A percentile compares a stretch with the other conserved stretches of the same genome.
These are phyloP conservation scores for Persicaria maculosa DNA, from an alignment of 148 eudicot genomes.

Conservation along the genomic window DNA sequence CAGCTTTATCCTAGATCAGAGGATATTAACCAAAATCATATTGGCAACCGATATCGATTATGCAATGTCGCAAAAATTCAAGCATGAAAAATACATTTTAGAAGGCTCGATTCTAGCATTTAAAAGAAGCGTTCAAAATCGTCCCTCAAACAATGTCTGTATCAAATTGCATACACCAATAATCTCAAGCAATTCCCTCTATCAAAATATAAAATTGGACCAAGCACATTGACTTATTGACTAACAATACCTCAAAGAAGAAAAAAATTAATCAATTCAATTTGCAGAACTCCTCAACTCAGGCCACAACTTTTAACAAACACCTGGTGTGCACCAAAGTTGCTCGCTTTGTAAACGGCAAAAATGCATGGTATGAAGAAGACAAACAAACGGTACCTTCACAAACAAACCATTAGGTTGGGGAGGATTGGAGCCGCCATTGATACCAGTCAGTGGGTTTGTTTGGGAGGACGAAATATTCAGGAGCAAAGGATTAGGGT, in stretches of 20 bases:
- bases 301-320: conserved; percentile 31
- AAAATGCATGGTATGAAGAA: neutral
- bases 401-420: conserved; percentile 16
- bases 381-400: neutral
- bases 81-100: no score
- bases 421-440: conserved; percentile 4
- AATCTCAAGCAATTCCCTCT: no score
- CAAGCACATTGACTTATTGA: no score
- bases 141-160: no score
- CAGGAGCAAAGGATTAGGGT: neutral
- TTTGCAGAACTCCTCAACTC: neutral
- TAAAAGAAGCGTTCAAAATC: neutral
- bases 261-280: no score
- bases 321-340: conserved; percentile 15
- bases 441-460: conserved; percentile 8
- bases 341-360: neutral
- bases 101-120: no score
- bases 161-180: no score
- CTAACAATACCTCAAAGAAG: no score
- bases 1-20: conserved; percentile 42
- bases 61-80: no score
- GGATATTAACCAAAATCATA: neutral
- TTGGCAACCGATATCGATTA: neutral
- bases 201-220: no score
- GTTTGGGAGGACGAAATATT: conserved; percentile 23